phyloP scores from a whole-genome alignment of 1,139 yeast species.

The Oligophagozyma castellii region DNA sequence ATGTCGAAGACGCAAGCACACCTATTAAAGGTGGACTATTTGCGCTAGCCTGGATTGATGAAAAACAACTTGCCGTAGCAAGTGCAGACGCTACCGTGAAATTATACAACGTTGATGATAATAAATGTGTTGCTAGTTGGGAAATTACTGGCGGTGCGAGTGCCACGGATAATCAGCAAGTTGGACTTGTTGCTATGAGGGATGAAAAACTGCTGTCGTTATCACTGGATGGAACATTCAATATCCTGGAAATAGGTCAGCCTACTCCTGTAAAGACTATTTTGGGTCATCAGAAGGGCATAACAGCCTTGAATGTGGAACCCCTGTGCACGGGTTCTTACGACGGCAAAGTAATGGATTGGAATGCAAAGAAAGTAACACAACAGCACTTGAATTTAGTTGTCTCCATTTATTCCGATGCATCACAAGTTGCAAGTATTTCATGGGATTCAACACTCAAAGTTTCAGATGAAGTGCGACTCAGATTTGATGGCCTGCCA shows the following conservation, averaged over 20 bases:
- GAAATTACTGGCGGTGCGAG: conserved; percentile 26
- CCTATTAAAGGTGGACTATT: conserved; percentile 54
- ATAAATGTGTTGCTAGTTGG: conserved; percentile 33
- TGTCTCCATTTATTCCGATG: conserved; percentile 27
- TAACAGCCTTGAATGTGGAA: conserved; percentile 42
- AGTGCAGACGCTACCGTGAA: conserved; percentile 74
- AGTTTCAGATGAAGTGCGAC: conserved; percentile 21
- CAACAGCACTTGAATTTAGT: conserved; percentile 46
- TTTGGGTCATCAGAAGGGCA: conserved; percentile 70
- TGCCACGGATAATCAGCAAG: conserved; percentile 51
- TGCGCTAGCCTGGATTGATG: conserved; percentile 59
- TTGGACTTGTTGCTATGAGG: conserved; percentile 62
- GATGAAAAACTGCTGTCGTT: conserved; percentile 47
- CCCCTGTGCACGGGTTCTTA: conserved; percentile 54
- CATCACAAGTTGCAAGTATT: conserved; percentile 32
- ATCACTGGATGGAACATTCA: conserved; percentile 59
- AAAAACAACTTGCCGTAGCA: conserved; percentile 54
- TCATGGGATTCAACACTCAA: conserved; percentile 88
- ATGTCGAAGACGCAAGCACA: conserved; percentile 41
- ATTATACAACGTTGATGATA: conserved; percentile 39
- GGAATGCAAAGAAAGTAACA: conserved; percentile 34
- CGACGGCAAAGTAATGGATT: conserved; percentile 60
- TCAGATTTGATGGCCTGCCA: conserved; percentile 48
- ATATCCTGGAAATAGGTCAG: conserved; percentile 23
- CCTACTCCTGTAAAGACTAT: conserved; percentile 33